Evolutionary conservation across 2,329 filamentous ascomycete genomes (phyloP).

Genomic region (Colletotrichum cereale): DNA sequence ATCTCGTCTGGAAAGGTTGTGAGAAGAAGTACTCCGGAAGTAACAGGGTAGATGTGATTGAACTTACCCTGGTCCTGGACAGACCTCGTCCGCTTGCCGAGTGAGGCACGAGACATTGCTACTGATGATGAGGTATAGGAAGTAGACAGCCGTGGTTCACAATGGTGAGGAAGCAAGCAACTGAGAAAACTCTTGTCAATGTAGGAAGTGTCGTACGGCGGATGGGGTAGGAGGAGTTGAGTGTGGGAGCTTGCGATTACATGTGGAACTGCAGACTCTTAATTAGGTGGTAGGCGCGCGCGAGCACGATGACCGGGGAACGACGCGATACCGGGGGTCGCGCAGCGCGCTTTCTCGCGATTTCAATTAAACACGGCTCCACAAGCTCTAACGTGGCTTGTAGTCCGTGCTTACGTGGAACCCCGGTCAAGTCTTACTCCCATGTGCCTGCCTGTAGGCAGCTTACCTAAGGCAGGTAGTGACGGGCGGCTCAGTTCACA

Average conservation of each 20-base stretch:
- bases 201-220: not conserved
- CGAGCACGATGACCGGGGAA: constrained; percentile 37
- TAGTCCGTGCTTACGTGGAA: constrained; percentile 16
- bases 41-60: not conserved
- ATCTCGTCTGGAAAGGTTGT: constrained; percentile 24
- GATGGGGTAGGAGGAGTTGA: constrained; percentile 19
- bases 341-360: constrained; percentile 32
- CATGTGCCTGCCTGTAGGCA: not conserved
- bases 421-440: not conserved
- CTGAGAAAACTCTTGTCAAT: not conserved
- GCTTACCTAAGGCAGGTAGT: constrained; percentile 12
- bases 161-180: not conserved
- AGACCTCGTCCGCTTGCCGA: constrained; percentile 45
- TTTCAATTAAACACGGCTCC: constrained; percentile 28
- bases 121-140: not conserved
- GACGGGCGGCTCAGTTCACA: not conserved
- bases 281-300: constrained; percentile 37
- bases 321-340: constrained; percentile 28
- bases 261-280: constrained; percentile 38
- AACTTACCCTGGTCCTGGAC: constrained; percentile 42
- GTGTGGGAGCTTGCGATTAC: not conserved
- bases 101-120: constrained; percentile 43
- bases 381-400: not conserved
- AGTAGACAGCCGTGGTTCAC: constrained; percentile 25
- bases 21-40: constrained; percentile 12